A percentile compares a stretch with the other conserved stretches of the same genome.
Evolutionary conservation across 2,329 filamentous ascomycete species (phyloP).

Genomic region (Ceratocystis diversiconidia): DNA sequence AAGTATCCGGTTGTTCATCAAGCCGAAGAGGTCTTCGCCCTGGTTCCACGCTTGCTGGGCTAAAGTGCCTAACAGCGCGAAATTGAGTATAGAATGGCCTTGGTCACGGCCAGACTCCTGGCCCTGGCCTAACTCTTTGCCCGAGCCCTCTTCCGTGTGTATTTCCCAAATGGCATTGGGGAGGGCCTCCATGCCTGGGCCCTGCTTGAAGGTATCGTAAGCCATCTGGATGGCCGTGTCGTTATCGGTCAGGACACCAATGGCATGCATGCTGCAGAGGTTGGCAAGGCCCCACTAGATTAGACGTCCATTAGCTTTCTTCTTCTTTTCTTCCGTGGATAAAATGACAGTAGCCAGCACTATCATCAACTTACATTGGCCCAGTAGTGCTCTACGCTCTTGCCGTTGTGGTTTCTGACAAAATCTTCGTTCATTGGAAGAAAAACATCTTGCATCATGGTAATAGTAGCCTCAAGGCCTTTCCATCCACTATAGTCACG

Average conservation of each 20-base stretch:
- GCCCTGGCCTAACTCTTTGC: neutral
- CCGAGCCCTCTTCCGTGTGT: neutral
- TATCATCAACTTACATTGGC: neutral
- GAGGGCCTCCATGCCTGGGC: neutral
- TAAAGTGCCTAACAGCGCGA: neutral
- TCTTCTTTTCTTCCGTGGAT: neutral
- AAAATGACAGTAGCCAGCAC: too few species aligned
- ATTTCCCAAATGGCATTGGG: neutral
- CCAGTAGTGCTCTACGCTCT: neutral
- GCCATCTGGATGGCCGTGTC: neutral
- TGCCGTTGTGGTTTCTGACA: neutral
- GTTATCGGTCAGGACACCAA: neutral
- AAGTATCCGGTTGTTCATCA: neutral
- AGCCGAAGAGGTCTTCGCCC: neutral
- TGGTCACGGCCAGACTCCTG: neutral
- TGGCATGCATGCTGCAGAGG: neutral
- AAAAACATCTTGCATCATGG: slow-evolving; percentile 25
- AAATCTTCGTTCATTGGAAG: neutral
- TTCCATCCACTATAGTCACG: slow-evolving; percentile 23
- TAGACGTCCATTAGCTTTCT: neutral
- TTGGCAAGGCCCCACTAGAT: neutral
- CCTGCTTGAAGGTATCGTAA: neutral
- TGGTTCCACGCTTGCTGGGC: neutral
- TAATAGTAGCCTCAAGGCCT: slow-evolving; percentile 12
- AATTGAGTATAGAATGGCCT: neutral